Evolutionary conservation across 331 rosid genomes (phyloP), one percentile per base, ranked within the genome.

Genomic region (Stylosanthes scabra): DNA sequence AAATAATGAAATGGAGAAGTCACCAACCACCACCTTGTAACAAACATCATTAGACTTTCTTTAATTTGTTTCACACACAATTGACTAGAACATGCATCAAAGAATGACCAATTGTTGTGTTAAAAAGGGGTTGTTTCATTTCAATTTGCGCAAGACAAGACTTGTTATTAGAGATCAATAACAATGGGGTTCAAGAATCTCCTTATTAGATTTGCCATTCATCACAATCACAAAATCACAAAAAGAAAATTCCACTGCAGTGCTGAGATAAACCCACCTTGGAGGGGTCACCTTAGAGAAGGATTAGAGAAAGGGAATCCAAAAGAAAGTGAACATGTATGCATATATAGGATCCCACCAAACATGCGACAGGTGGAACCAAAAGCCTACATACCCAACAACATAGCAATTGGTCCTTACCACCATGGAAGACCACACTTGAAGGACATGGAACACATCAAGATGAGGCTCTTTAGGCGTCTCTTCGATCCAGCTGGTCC

Each of bases 331-430:
- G 29, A 47, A 0, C 0, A 2, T 15, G 40, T 76, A 1, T 80
- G 80, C 83, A 80, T 80, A 68, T 74, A 80, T 45, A 74, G 31
- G 9, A 54, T 74, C 0, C 83, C 80, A 16, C 6, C 6, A 55
- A 55, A 16, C 29, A 16, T 16, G 12, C 5, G 9, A 9, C 0
- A 2, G 31, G 59, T 8, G 6, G 10, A 54, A 16, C 31, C 3
- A 14, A 54, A 16, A 54, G 59, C 59, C 31, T 54, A 54, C 59
- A 54, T 8, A 54, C 59, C 59, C 5, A 16, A 54, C 28, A 54
- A 54, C 59, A 54, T 54, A 9, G 20, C 59, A 16, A 54, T 54
- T 54, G 59, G 59, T 54, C 59, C 29, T 1, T 82, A 47, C 64
- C 83, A 82, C 45, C 63, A 77, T 13, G 74, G 80, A 16, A 37